Percentiles rank a stretch among this genome's conserved stretches.
Evolutionary conservation across 306 rosid genomes (phyloP).

Genomic region (Vigna hirtella): DNA sequence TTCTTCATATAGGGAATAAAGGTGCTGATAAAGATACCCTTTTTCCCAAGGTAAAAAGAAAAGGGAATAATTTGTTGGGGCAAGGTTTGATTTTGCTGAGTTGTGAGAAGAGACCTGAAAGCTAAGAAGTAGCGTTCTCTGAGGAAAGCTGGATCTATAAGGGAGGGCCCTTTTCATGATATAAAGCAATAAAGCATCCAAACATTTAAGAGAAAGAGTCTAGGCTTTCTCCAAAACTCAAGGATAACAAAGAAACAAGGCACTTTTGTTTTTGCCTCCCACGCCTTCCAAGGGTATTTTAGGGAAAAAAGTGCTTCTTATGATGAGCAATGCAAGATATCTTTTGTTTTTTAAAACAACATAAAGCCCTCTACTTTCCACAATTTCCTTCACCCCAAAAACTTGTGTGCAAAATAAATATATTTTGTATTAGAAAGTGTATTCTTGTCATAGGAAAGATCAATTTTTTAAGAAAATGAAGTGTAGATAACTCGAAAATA

Average conservation of each 20-base stretch:
- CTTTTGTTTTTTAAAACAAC: neutral
- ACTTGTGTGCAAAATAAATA: neutral
- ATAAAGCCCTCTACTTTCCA: neutral
- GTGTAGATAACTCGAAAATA: neutral
- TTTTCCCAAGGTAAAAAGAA: neutral
- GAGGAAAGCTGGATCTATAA: constrained; percentile 37
- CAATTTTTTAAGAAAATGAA: neutral
- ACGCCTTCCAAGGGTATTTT: constrained; percentile 58
- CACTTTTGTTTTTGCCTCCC: constrained; percentile 58
- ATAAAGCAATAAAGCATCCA: constrained; percentile 45
- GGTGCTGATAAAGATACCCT: constrained; percentile 16
- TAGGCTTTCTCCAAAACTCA: constrained; percentile 50
- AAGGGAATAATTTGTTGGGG: constrained; percentile 43
- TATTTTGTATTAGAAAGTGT: neutral
- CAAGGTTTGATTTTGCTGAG: constrained; percentile 24
- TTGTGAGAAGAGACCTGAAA: constrained; percentile 14
- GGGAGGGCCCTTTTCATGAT: constrained; percentile 36
- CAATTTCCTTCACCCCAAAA: neutral
- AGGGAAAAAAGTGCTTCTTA: neutral
- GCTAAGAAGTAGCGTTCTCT: constrained; percentile 30
- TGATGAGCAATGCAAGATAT: neutral
- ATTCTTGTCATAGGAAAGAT: neutral
- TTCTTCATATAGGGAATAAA: constrained; percentile 18
- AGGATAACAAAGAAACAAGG: constrained; percentile 29
- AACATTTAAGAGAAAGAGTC: constrained; percentile 44